phyloP scores from a whole-genome alignment of 2,329 filamentous ascomycete genomes.

The Neofusicoccum ribis region DNA sequence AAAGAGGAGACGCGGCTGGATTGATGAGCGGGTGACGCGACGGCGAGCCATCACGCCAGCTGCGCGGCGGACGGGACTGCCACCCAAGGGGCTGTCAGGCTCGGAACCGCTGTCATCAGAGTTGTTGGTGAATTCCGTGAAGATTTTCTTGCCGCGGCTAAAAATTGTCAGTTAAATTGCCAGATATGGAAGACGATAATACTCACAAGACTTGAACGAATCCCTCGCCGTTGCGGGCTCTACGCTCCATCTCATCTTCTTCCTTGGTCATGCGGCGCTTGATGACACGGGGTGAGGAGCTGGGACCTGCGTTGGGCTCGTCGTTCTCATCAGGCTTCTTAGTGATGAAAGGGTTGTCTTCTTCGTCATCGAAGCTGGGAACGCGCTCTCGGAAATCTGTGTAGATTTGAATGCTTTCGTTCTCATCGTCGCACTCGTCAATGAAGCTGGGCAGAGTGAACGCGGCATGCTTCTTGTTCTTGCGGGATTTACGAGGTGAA shows the following conservation, averaged over 20 bases:
- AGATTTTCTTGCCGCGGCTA: slow-evolving; percentile 78
- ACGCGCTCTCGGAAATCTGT: slow-evolving; percentile 77
- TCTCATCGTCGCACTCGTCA: slow-evolving; percentile 55
- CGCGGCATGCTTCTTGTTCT: slow-evolving; percentile 53
- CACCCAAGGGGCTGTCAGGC: not conserved
- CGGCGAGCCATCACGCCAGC: slow-evolving; percentile 34
- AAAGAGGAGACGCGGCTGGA: slow-evolving; percentile 74
- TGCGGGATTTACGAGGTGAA: slow-evolving; percentile 59
- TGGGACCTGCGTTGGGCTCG: slow-evolving; percentile 38
- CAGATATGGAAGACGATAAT: no score
- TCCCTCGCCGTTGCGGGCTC: slow-evolving; percentile 67
- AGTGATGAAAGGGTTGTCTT: slow-evolving; percentile 72
- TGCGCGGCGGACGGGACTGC: slow-evolving; percentile 1
- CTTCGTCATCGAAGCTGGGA: slow-evolving; percentile 64
- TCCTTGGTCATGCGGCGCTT: slow-evolving; percentile 56
- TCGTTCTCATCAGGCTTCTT: slow-evolving; percentile 43
- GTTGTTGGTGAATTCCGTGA: slow-evolving; percentile 60
- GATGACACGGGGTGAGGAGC: slow-evolving; percentile 28
- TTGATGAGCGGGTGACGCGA: slow-evolving; percentile 64
- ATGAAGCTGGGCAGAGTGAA: slow-evolving; percentile 40
- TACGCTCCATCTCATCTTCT: slow-evolving; percentile 62
- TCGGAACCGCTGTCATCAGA: slow-evolving; percentile 12
- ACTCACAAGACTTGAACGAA: slow-evolving; percentile 78
- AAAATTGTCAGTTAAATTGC: slow-evolving; percentile 24
- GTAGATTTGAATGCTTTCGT: slow-evolving; percentile 63